Evolutionary conservation across 2,329 filamentous ascomycete genomes (phyloP).

Genomic region (Colletotrichum orbiculare): DNA sequence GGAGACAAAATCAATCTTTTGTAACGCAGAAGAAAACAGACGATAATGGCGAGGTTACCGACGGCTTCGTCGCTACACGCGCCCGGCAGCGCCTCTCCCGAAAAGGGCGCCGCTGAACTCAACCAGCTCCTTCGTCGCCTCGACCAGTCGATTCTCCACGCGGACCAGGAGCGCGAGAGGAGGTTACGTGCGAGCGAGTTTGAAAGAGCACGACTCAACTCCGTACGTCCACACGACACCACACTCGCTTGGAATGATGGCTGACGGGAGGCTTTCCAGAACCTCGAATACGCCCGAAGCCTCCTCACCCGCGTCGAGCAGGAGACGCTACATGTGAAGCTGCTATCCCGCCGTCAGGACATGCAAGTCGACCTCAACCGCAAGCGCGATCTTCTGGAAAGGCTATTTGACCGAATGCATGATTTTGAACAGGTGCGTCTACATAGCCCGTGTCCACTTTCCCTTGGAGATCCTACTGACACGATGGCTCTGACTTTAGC

Average conservation of each 20-base stretch:
- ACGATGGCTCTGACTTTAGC: slow-evolving; percentile 41
- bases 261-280: slow-evolving; percentile 55
- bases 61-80: slow-evolving; percentile 3
- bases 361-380: slow-evolving; percentile 71
- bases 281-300: slow-evolving; percentile 76
- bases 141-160: slow-evolving; percentile 72
- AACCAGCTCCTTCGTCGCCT: slow-evolving; percentile 73
- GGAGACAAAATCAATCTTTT: too few relatives aligned
- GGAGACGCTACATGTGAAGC: slow-evolving; percentile 69
- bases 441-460: background rate
- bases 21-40: background rate
- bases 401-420: slow-evolving; percentile 72
- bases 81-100: slow-evolving; percentile 38
- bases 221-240: slow-evolving; percentile 45
- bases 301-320: slow-evolving; percentile 79
- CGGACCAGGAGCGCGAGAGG: slow-evolving; percentile 68
- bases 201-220: slow-evolving; percentile 63
- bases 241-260: background rate
- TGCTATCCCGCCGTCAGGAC: slow-evolving; percentile 67
- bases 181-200: slow-evolving; percentile 71
- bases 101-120: slow-evolving; percentile 60
- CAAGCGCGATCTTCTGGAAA: slow-evolving; percentile 75
- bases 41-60: slow-evolving; percentile 34
- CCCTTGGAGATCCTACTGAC: slow-evolving; percentile 46
- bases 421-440: slow-evolving; percentile 72